Percentiles rank a stretch among this genome's conserved stretches.
Conservation (phyloP, 2,329 filamentous ascomycete genomes). For the Orbilia ellipsospora region DNA sequence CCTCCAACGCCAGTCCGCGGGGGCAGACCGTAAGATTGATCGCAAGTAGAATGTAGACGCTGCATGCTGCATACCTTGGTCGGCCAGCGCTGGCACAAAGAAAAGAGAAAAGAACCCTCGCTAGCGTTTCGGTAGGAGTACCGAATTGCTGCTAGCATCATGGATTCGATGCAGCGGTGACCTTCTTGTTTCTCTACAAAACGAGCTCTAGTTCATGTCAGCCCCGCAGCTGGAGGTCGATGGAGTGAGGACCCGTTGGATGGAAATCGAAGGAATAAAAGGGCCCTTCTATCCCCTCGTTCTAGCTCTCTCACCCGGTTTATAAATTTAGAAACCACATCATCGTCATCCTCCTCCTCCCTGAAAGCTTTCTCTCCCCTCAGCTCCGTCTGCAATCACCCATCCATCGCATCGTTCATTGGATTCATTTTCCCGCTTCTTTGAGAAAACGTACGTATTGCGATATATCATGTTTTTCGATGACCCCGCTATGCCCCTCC, state of each 20-base stretch:
- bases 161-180: too few species aligned
- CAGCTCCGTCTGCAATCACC: not conserved
- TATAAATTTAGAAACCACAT: constrained; percentile 35
- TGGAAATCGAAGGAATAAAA: too few species aligned
- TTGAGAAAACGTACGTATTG: not conserved
- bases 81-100: not conserved
- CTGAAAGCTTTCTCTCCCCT: not conserved
- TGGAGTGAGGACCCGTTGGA: not conserved
- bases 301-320: constrained; percentile 8
- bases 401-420: not conserved
- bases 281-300: constrained; percentile 13
- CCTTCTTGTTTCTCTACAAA: too few species aligned
- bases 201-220: constrained; percentile 10
- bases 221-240: constrained; percentile 13
- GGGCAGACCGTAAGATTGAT: not conserved
- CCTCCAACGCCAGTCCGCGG: constrained; percentile 7
- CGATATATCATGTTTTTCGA: not conserved
- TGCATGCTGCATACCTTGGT: constrained; percentile 6
- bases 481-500: constrained; percentile 2
- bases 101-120: not conserved
- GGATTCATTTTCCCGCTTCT: not conserved
- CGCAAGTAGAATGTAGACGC: too few species aligned
- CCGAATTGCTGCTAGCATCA: too few species aligned
- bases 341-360: constrained; percentile 3
- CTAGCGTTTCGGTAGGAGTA: not conserved